Conservation (phyloP, 768 basidiomycete species). For the Tulasnella sp. region DNA sequence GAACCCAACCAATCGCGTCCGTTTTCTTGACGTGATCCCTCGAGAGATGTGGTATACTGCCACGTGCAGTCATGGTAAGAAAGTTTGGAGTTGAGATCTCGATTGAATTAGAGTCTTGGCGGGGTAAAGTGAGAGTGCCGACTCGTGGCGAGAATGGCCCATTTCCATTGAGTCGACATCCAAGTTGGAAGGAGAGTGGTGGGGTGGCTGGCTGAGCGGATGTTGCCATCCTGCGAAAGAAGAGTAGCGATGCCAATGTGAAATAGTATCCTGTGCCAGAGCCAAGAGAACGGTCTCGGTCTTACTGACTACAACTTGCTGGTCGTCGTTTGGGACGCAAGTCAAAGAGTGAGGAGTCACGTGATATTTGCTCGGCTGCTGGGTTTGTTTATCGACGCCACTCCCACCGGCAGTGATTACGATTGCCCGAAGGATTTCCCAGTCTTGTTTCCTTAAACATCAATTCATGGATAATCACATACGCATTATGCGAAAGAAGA, state of each 20-base stretch:
- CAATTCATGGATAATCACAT: too few relatives aligned
- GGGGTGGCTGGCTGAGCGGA: slow-evolving; percentile 9
- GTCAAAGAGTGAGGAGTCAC: not conserved
- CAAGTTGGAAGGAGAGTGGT: slow-evolving; percentile 5
- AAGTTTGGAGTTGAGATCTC: slow-evolving; percentile 54
- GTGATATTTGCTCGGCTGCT: not conserved
- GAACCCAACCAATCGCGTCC: slow-evolving; percentile 50
- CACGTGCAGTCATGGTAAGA: slow-evolving; percentile 59
- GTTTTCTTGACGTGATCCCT: slow-evolving; percentile 48
- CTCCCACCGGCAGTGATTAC: too few relatives aligned
- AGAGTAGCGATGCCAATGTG: not conserved
- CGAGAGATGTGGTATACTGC: slow-evolving; percentile 65
- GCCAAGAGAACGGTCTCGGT: not conserved
- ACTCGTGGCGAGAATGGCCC: slow-evolving; percentile 11
- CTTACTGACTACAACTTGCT: not conserved
- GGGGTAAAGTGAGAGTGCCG: not conserved
- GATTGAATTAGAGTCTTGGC: slow-evolving; percentile 22
- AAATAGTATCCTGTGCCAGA: not conserved
- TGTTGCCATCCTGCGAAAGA: not conserved
- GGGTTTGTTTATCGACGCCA: not conserved
- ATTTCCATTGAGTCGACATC: not conserved
- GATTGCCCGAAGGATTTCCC: too few relatives aligned
- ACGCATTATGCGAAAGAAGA: too few relatives aligned
- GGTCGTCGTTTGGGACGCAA: not conserved
- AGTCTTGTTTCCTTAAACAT: too few relatives aligned